Evolutionary conservation across 139 green algal species (phyloP).

Genomic region (Mesotaenium endlicherianum): DNA sequence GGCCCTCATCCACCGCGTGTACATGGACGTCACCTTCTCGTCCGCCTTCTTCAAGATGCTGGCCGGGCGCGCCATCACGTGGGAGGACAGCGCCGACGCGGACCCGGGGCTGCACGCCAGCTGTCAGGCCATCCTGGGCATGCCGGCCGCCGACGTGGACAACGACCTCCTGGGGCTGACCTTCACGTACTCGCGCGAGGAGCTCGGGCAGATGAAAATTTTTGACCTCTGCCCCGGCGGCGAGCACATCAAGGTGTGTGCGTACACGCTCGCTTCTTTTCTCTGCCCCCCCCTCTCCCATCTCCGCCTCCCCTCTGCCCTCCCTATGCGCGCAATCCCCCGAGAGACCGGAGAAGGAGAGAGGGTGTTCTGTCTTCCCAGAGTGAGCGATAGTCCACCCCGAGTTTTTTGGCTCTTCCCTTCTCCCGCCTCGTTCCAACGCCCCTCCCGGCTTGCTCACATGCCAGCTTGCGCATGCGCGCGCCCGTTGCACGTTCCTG

Average conservation of each 20-base stretch:
- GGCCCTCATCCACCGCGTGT: conserved; percentile 6
- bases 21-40: conserved; percentile 6
- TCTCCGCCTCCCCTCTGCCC: too few relatives aligned
- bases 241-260: conserved; percentile 8
- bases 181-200: conserved; percentile 1
- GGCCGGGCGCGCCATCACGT: background rate
- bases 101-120: conserved; percentile 14
- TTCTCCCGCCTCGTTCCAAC: too few relatives aligned
- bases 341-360: too few relatives aligned
- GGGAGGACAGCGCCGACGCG: background rate
- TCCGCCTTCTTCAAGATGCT: conserved; percentile 28
- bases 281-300: too few relatives aligned
- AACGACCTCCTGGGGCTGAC: conserved; percentile 13
- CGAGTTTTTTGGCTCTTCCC: too few relatives aligned
- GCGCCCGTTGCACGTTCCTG: too few relatives aligned
- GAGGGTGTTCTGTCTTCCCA: too few relatives aligned
- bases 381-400: too few relatives aligned
- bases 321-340: too few relatives aligned
- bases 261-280: too few relatives aligned
- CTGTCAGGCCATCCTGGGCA: conserved; percentile 10
- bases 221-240: conserved; percentile 4
- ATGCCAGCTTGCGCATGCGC: too few relatives aligned
- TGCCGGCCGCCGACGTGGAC: conserved; percentile 22
- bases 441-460: too few relatives aligned
- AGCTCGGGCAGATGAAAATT: background rate